A percentile compares a stretch with the other conserved stretches of the same genome.
These are phyloP conservation scores for Colletotrichum falcatum DNA, from an alignment of 2,329 filamentous ascomycete genomes.

Conservation along the genomic window DNA sequence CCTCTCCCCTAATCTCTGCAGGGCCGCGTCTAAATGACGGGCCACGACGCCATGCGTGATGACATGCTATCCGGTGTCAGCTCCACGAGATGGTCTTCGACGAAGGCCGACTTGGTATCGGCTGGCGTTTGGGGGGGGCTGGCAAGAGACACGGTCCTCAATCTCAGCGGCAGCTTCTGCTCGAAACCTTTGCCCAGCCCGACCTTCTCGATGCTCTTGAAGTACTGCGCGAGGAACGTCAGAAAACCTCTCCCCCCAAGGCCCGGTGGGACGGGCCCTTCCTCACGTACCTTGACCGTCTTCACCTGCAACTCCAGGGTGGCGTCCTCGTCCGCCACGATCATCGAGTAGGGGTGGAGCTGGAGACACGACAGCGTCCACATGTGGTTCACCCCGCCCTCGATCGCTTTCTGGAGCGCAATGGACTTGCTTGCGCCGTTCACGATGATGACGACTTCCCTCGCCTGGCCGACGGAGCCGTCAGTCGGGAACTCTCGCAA, in stretches of 20 bases:
- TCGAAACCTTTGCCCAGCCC: slow-evolving; percentile 60
- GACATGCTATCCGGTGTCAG: slow-evolving; percentile 43
- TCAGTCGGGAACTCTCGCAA: slow-evolving; percentile 62
- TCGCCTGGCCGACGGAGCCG: slow-evolving; percentile 70
- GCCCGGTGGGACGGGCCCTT: accelerated
- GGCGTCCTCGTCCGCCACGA: slow-evolving; percentile 81
- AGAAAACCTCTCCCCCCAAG: not conserved
- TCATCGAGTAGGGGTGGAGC: slow-evolving; percentile 77
- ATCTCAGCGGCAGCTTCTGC: slow-evolving; percentile 54
- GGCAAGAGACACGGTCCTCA: slow-evolving; percentile 37
- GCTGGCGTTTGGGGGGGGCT: slow-evolving; percentile 43
- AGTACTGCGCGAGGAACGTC: slow-evolving; percentile 47
- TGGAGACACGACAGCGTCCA: slow-evolving; percentile 82
- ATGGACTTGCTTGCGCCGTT: slow-evolving; percentile 79
- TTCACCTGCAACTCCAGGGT: slow-evolving; percentile 74
- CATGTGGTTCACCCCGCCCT: slow-evolving; percentile 82
- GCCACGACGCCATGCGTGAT: slow-evolving; percentile 39
- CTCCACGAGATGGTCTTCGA: slow-evolving; percentile 35
- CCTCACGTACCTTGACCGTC: slow-evolving; percentile 63
- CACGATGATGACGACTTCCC: slow-evolving; percentile 80
- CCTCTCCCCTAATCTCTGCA: no score
- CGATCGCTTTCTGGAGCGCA: slow-evolving; percentile 78
- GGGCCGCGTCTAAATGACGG: slow-evolving; percentile 11
- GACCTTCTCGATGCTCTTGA: slow-evolving; percentile 70
- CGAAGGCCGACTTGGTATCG: slow-evolving; percentile 21